phyloP scores from a whole-genome alignment of 148 eudicot genomes.

The Spergularia bocconei region DNA sequence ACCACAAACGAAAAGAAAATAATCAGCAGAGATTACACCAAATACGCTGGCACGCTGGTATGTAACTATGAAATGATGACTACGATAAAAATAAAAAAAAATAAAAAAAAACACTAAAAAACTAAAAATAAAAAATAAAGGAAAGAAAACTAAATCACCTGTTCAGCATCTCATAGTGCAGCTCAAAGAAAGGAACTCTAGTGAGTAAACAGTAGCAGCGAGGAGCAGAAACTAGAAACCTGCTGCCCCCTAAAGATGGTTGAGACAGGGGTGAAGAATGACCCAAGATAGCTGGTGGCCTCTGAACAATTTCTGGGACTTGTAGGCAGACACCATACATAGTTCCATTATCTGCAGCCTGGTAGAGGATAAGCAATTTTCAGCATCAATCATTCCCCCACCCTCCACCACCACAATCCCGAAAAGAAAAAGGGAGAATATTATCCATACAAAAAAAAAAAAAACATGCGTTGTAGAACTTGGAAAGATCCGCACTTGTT shows the following conservation, averaged over 20 bases:
- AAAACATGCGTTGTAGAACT: too few relatives aligned
- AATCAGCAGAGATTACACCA: constrained; percentile 9
- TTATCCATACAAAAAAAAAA: too few relatives aligned
- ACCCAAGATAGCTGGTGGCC: constrained; percentile 66
- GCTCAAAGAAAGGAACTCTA: constrained; percentile 87
- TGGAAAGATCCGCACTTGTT: too few relatives aligned
- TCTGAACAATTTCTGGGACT: constrained; percentile 90
- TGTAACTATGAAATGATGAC: neutral
- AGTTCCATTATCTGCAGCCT: constrained; percentile 91
- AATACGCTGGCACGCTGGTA: neutral
- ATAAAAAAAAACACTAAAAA: neutral
- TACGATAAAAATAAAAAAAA: too few relatives aligned
- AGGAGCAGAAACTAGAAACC: constrained; percentile 84
- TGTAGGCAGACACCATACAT: constrained; percentile 95
- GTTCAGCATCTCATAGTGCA: constrained; percentile 91
- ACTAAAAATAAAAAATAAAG: too few relatives aligned
- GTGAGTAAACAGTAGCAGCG: constrained; percentile 96
- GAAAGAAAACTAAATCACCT: constrained; percentile 39
- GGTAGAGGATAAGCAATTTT: constrained; percentile 24
- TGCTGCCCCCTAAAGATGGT: constrained; percentile 49
- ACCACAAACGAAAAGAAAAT: constrained; percentile 34
- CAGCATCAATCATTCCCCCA: neutral
- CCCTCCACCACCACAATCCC: neutral
- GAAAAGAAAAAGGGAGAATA: neutral
- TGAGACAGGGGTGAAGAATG: constrained; percentile 51